Evolutionary conservation across 2,329 filamentous ascomycete species (phyloP).

Genomic region (Trichoderma polysporum): DNA sequence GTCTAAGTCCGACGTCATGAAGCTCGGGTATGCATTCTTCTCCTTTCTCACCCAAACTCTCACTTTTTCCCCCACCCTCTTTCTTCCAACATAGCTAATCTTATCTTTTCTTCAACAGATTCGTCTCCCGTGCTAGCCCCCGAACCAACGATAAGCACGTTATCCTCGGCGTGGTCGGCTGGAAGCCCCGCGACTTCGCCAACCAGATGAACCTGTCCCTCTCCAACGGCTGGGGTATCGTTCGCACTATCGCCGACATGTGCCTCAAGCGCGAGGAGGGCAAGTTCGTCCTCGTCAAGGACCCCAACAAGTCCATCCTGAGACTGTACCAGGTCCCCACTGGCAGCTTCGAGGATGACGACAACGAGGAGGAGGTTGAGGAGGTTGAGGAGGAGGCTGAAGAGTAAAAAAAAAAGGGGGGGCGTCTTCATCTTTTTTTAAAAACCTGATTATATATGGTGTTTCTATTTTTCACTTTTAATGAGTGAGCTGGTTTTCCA

Average conservation of each 20-base stretch:
- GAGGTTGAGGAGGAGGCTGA: slow-evolving; percentile 46
- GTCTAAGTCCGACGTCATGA: slow-evolving; percentile 97
- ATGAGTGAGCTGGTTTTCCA: slow-evolving; percentile 5
- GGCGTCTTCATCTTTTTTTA: neutral
- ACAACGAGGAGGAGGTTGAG: slow-evolving; percentile 63
- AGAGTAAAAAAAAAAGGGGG: slow-evolving; percentile 28
- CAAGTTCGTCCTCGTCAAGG: slow-evolving; percentile 81
- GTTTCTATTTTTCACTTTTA: neutral
- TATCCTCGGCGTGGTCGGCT: slow-evolving; percentile 90
- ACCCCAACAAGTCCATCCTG: slow-evolving; percentile 95
- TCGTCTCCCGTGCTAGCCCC: slow-evolving; percentile 91
- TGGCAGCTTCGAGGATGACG: slow-evolving; percentile 87
- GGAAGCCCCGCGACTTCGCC: slow-evolving; percentile 97
- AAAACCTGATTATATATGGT: neutral
- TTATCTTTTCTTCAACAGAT: slow-evolving; percentile 52
- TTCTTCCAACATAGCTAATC: slow-evolving; percentile 22
- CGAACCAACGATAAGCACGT: slow-evolving; percentile 92
- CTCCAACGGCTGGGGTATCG: slow-evolving; percentile 98
- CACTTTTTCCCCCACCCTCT: neutral
- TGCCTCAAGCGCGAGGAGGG: slow-evolving; percentile 73
- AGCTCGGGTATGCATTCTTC: slow-evolving; percentile 71
- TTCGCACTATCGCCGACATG: slow-evolving; percentile 97
- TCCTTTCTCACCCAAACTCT: neutral
- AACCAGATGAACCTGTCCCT: slow-evolving; percentile 97
- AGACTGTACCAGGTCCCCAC: slow-evolving; percentile 88